A percentile compares a stretch with the other conserved stretches of the same genome.
Conservation (phyloP, 768 basidiomycete species). For the Boletus edulis region DNA sequence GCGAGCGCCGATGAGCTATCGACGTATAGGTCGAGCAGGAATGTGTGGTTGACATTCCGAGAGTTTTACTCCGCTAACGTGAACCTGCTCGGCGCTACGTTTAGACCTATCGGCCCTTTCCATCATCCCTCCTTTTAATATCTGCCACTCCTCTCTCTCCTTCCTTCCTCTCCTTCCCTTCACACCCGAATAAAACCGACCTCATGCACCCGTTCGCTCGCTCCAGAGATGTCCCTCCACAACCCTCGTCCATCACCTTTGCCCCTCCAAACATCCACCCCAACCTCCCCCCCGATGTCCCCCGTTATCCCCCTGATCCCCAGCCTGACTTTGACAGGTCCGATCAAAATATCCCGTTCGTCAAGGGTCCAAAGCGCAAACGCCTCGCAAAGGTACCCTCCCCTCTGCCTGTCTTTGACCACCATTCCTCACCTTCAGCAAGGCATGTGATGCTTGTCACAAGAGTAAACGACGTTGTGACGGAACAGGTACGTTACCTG, state of each 20-base stretch:
- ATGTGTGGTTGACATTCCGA: no score
- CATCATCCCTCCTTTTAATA: conserved; percentile 23
- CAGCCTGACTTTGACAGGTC: conserved; percentile 26
- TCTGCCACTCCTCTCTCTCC: conserved; percentile 11
- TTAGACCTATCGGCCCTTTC: conserved; percentile 26
- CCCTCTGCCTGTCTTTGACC: not conserved
- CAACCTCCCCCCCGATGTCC: conserved; percentile 17
- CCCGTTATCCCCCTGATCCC: conserved; percentile 20
- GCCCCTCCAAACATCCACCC: conserved; percentile 18
- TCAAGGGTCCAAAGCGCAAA: conserved; percentile 53
- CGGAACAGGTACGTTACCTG: conserved; percentile 58
- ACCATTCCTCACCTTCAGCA: conserved; percentile 7
- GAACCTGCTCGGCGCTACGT: conserved; percentile 26
- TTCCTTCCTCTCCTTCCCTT: conserved; percentile 1
- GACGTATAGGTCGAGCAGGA: conserved; percentile 2
- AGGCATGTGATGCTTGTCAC: conserved; percentile 82
- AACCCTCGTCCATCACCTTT: conserved; percentile 23
- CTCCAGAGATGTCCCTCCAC: conserved; percentile 16
- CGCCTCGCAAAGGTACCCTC: conserved; percentile 47
- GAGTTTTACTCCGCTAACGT: conserved; percentile 9
- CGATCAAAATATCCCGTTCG: conserved; percentile 39
- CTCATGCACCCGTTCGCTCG: conserved; percentile 39
- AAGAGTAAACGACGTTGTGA: conserved; percentile 84
- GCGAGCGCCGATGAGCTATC: not conserved
- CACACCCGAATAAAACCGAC: not conserved